phyloP scores from a whole-genome alignment of 345 rosid species.

The Melaleuca alternifolia region DNA sequence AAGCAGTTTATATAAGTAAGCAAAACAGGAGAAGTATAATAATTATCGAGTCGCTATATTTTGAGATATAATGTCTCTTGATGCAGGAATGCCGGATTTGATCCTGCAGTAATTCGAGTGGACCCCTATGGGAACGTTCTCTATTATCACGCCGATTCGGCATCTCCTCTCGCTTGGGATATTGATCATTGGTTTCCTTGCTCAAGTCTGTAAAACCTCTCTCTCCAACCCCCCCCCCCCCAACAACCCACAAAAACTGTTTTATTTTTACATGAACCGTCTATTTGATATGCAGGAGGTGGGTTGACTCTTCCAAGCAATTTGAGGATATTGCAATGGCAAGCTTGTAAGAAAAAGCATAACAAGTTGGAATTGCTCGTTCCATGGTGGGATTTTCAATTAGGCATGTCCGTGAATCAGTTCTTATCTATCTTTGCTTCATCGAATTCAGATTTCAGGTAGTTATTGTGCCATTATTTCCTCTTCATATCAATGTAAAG shows the following conservation, averaged over 20 bases:
- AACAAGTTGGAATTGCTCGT: constrained; percentile 70
- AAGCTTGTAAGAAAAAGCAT: constrained; percentile 75
- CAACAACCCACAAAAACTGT: neutral
- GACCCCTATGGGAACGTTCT: constrained; percentile 87
- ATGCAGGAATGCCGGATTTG: constrained; percentile 91
- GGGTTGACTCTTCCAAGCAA: constrained; percentile 93
- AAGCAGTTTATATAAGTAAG: neutral
- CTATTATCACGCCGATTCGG: constrained; percentile 82
- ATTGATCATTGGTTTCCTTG: constrained; percentile 96
- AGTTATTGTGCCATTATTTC: neutral
- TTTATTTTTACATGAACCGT: neutral
- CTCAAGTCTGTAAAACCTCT: constrained; percentile 37
- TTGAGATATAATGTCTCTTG: neutral
- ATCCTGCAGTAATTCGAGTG: constrained; percentile 76
- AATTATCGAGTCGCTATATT: neutral
- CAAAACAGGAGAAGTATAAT: neutral
- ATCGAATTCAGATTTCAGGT: constrained; percentile 83
- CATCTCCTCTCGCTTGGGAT: constrained; percentile 97
- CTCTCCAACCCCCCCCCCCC: neutral
- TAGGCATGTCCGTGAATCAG: constrained; percentile 88
- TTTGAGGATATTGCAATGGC: constrained; percentile 86
- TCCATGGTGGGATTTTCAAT: constrained; percentile 98
- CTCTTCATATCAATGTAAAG: neutral
- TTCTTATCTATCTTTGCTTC: constrained; percentile 77
- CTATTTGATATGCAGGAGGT: constrained; percentile 49